phyloP scores from a whole-genome alignment of 1,139 yeast species.

The Blastobotrys arbuscula region DNA sequence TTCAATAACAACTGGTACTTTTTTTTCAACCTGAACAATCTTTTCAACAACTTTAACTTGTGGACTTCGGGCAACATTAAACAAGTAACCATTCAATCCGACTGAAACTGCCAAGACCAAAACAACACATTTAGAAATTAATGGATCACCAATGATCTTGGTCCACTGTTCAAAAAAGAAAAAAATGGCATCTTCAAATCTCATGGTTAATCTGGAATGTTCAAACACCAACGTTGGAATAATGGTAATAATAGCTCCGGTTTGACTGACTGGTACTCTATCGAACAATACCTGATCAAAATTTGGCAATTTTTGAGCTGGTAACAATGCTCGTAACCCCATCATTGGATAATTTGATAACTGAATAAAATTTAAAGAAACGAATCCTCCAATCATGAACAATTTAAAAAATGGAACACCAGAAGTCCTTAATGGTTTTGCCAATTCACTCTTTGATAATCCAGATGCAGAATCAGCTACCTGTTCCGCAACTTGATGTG shows the following conservation, averaged over 20 bases:
- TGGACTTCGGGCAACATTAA: slow-evolving; percentile 38
- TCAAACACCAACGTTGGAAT: slow-evolving; percentile 63
- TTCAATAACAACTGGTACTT: slow-evolving; percentile 27
- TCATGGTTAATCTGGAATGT: slow-evolving; percentile 59
- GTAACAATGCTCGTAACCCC: slow-evolving; percentile 7
- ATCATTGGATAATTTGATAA: slow-evolving; percentile 45
- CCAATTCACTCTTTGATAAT: slow-evolving; percentile 16
- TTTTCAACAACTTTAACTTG: slow-evolving; percentile 34
- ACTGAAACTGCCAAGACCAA: slow-evolving; percentile 71
- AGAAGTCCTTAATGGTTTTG: slow-evolving; percentile 23
- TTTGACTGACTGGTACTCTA: slow-evolving; percentile 18
- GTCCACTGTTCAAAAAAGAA: slow-evolving; percentile 54
- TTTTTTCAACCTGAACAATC: slow-evolving; percentile 30
- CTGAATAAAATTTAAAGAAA: slow-evolving; percentile 56
- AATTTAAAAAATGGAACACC: slow-evolving; percentile 58
- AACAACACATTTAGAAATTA: slow-evolving; percentile 72
- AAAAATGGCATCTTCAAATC: slow-evolving; percentile 59
- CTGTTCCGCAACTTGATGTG: slow-evolving; percentile 62
- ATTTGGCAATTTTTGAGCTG: not conserved
- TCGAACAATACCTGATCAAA: slow-evolving; percentile 6
- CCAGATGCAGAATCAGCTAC: slow-evolving; percentile 43
- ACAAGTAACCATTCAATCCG: slow-evolving; percentile 74
- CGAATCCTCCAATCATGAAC: slow-evolving; percentile 59
- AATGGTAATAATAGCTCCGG: slow-evolving; percentile 60
- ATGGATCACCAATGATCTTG: slow-evolving; percentile 71